Evolutionary conservation across 2,329 filamentous ascomycete genomes (phyloP).

Genomic region (Beauveria bassiana): DNA sequence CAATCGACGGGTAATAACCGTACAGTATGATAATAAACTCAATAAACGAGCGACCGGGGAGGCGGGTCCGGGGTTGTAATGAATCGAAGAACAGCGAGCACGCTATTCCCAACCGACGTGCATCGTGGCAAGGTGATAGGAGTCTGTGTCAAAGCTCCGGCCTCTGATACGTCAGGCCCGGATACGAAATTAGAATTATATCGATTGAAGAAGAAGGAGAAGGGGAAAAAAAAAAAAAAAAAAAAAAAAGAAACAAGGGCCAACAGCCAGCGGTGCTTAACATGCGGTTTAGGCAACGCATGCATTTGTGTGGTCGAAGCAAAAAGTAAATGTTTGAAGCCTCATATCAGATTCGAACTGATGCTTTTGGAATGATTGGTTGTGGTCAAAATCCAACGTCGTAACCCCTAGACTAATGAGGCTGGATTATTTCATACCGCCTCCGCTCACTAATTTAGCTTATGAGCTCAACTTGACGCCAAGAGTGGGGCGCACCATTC

Average conservation of each 20-base stretch:
- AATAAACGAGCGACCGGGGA: too few species aligned
- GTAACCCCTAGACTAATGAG: constrained; percentile 19
- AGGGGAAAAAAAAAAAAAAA: neutral
- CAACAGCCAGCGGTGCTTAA: neutral
- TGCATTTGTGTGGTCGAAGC: neutral
- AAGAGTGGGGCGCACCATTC: too few species aligned
- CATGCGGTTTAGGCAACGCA: too few species aligned
- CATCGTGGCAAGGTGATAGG: too few species aligned
- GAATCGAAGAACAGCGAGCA: too few species aligned
- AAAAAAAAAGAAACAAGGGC: neutral
- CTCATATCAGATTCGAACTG: constrained; percentile 19
- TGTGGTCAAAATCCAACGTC: constrained; percentile 18
- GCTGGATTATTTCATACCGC: neutral
- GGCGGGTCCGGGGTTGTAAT: too few species aligned
- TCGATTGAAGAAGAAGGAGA: too few species aligned
- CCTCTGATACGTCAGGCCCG: too few species aligned
- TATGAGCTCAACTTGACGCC: neutral
- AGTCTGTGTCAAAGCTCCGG: too few species aligned
- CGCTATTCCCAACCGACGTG: too few species aligned
- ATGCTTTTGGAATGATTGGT: constrained; percentile 15
- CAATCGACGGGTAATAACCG: neutral
- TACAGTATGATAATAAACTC: too few species aligned
- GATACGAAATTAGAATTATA: too few species aligned
- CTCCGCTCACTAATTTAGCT: neutral
- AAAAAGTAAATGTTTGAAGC: constrained; percentile 11